Conservation (phyloP, 106 monocot species). For the Dioscorea zingiberensis region DNA sequence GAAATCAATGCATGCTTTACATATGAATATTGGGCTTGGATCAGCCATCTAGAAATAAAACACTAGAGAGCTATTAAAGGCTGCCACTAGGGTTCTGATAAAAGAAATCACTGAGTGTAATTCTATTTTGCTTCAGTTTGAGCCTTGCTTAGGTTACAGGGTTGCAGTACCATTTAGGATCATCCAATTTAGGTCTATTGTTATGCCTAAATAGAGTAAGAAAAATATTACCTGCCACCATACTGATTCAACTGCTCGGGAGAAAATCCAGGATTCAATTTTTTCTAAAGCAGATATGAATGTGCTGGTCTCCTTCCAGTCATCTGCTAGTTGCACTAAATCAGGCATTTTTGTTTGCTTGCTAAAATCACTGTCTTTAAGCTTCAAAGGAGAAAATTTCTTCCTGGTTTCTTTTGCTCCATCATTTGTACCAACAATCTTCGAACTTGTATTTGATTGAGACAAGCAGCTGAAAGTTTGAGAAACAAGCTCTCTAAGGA, state of each 20-base stretch:
- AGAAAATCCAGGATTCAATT: constrained; percentile 97
- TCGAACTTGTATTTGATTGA: constrained; percentile 24
- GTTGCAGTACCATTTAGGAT: too few relatives aligned
- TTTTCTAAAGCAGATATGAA: constrained; percentile 68
- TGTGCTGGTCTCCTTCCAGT: constrained; percentile 79
- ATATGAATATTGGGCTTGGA: too few relatives aligned
- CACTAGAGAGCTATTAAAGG: too few relatives aligned
- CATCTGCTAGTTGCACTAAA: constrained; percentile 40
- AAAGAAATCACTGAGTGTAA: too few relatives aligned
- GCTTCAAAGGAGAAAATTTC: constrained; percentile 21
- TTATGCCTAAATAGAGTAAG: too few relatives aligned
- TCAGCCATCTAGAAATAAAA: too few relatives aligned
- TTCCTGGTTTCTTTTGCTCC: constrained; percentile 33
- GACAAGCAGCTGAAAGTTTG: constrained; percentile 68
- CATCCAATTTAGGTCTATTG: too few relatives aligned
- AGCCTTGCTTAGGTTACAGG: too few relatives aligned
- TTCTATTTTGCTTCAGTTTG: too few relatives aligned
- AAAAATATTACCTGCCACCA: constrained; percentile 90
- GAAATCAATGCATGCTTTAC: too few relatives aligned
- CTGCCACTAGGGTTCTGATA: too few relatives aligned
- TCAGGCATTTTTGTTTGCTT: constrained; percentile 27
- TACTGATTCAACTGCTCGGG: constrained; percentile 85
- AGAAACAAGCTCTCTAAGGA: constrained; percentile 73
- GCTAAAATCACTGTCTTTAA: constrained; percentile 21
- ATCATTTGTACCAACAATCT: constrained; percentile 45